Evolutionary conservation across 306 rosid species (phyloP).

Genomic region (Crotalaria pallida): DNA sequence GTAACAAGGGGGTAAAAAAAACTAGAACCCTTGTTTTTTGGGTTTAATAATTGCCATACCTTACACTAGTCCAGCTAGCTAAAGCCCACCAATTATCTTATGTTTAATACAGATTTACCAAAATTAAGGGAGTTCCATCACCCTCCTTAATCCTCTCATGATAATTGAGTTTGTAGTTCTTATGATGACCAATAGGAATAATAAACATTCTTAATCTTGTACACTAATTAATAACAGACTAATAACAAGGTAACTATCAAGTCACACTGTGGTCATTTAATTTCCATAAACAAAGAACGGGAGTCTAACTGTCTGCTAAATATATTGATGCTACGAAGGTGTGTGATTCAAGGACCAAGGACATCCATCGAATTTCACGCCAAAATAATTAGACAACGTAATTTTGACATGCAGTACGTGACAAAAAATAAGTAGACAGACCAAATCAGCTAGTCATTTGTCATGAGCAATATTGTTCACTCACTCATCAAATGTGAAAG

Average conservation of each 20-base stretch:
- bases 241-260: not conserved
- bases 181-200: too few relatives aligned
- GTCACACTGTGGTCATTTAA: not conserved
- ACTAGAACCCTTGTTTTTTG: too few relatives aligned
- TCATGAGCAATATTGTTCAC: not conserved
- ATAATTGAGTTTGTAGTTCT: too few relatives aligned
- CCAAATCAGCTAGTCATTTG: not conserved
- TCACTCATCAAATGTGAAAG: not conserved
- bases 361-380: not conserved
- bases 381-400: not conserved
- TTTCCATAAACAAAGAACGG: not conserved
- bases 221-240: not conserved
- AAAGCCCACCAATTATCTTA: too few relatives aligned
- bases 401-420: not conserved
- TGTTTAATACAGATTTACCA: too few relatives aligned
- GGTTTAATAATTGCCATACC: too few relatives aligned
- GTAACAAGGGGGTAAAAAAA: too few relatives aligned
- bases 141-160: too few relatives aligned
- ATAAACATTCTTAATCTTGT: not conserved
- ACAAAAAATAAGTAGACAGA: not conserved
- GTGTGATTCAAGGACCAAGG: not conserved
- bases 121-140: too few relatives aligned
- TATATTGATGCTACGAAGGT: not conserved
- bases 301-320: not conserved
- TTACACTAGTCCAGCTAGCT: too few relatives aligned